Conservation (phyloP, 1,139 yeast species). For the Taphrina confusa region DNA sequence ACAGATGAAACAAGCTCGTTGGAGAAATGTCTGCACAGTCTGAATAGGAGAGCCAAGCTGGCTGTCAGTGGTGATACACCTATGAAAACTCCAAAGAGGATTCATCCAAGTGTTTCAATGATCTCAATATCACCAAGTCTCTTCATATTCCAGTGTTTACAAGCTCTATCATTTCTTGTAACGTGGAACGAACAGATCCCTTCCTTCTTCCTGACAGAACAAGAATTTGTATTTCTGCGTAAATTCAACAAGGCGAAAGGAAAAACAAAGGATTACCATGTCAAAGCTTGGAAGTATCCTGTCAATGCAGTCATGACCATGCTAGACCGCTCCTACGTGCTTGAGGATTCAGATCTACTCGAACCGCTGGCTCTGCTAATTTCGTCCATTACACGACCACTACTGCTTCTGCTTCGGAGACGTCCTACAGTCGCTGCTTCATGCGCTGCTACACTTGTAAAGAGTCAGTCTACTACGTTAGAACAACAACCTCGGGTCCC, state of each 20-base stretch:
- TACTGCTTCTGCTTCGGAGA: constrained; percentile 45
- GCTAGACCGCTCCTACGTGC: constrained; percentile 63
- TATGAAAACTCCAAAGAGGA: constrained; percentile 36
- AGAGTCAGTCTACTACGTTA: no score
- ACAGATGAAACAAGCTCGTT: constrained; percentile 60
- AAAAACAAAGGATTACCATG: constrained; percentile 48
- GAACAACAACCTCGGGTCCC: no score
- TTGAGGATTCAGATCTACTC: constrained; percentile 72
- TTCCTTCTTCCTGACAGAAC: constrained; percentile 77
- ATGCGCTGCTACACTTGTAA: no score
- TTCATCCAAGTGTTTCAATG: constrained; percentile 53
- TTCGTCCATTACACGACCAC: constrained; percentile 74
- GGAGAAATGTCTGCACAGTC: constrained; percentile 64
- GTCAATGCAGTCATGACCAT: constrained; percentile 66
- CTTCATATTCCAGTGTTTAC: constrained; percentile 76
- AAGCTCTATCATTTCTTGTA: constrained; percentile 69
- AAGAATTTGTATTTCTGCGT: constrained; percentile 58
- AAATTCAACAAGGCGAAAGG: constrained; percentile 48
- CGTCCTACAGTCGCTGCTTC: no score
- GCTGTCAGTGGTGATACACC: constrained; percentile 34
- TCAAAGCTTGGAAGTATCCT: constrained; percentile 60
- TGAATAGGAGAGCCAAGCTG: constrained; percentile 48
- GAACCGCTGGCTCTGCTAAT: constrained; percentile 74
- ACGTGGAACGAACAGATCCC: constrained; percentile 70
- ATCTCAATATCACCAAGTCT: constrained; percentile 51